A percentile compares a stretch with the other conserved stretches of the same genome.
Conservation (phyloP, 768 basidiomycete genomes). For the Chalciporus piperatus region DNA sequence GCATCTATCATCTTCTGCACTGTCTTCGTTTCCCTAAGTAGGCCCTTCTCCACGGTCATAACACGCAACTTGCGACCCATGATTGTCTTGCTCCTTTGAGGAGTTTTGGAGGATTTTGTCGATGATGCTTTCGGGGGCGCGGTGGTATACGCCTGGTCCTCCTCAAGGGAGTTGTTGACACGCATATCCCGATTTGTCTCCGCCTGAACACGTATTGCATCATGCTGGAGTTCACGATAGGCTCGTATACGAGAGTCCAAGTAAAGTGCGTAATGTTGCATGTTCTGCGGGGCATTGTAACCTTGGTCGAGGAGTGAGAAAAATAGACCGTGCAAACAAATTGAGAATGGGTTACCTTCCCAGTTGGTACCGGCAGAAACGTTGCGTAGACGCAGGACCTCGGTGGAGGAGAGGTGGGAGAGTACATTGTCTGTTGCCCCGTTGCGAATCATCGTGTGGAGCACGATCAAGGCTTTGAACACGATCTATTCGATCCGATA, state of each 20-base stretch:
- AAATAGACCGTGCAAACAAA: too few species aligned
- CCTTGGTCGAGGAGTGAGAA: conserved; percentile 43
- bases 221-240: conserved; percentile 89
- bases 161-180: conserved; percentile 58
- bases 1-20: conserved; percentile 90
- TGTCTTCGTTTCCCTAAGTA: conserved; percentile 86
- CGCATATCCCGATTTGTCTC: conserved; percentile 89
- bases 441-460: conserved; percentile 95
- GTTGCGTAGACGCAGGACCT: conserved; percentile 79
- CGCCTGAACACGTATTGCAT: conserved; percentile 89
- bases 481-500: conserved; percentile 58
- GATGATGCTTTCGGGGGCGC: conserved; percentile 31
- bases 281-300: conserved; percentile 80
- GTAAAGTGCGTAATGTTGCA: conserved; percentile 85
- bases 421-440: conserved; percentile 95
- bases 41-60: conserved; percentile 94
- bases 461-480: conserved; percentile 95
- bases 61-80: conserved; percentile 81
- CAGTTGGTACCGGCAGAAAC: conserved; percentile 69
- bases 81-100: conserved; percentile 70
- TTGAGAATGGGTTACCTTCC: conserved; percentile 62
- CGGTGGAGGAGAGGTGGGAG: conserved; percentile 73
- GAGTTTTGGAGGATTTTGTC: conserved; percentile 34
- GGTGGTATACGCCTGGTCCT: conserved; percentile 41
- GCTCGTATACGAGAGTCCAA: conserved; percentile 85